Base-by-base conservation (phyloP, 192 early-diverging fungal species). In the Podila clonocystis region DNA sequence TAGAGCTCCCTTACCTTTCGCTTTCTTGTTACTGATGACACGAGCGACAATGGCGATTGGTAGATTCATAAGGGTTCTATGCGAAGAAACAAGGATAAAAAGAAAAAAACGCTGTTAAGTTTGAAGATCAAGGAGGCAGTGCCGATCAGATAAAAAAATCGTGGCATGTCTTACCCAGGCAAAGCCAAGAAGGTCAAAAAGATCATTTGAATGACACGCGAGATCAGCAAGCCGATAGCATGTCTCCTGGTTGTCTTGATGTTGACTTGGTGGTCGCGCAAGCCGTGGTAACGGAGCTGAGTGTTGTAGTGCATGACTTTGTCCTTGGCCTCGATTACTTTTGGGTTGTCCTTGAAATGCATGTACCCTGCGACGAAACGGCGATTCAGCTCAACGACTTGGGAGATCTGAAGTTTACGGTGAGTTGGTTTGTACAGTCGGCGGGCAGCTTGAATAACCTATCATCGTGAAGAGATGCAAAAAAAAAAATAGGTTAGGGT, bases 261-360 rank as follows among this genome's bases (percentile, higher is more conserved):
- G 57, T 94, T 89, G n/a, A 98, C 97, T 86, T 99, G 97, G 85
- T 98, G 97, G 69, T 98, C 97, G 24, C 90, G 89, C 65, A 98
- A 87, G 7, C 97, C 97, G 79, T 97, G 95, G 85, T 94, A 95
- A 58, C 90, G 90, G 55, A 99, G 86, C 72, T 95, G 84, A 71
- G 89, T 86, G 83, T 98, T 96, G 85, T 98, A 98, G 29, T 91
- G 89, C 41, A 87, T 82, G 22, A 98, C 89, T 36, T 89, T 88
- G 34, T 90, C 83, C 41, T 88, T 88, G 50, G 96, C 82, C 29
- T 94, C 92, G 67, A 89, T 86, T 19, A 98, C 93, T 33, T 86
- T 89, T 9, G 93, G 93, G 68, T 95, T 84, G 74, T 96, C 90
- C 78, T 91, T 91, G 87, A 91, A 96, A n/a, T 89, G 85, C 50